A percentile compares a stretch with the other conserved stretches of the same genome.
Evolutionary conservation across 2,329 filamentous ascomycete genomes (phyloP).

Genomic region (Teratosphaeria destructans): DNA sequence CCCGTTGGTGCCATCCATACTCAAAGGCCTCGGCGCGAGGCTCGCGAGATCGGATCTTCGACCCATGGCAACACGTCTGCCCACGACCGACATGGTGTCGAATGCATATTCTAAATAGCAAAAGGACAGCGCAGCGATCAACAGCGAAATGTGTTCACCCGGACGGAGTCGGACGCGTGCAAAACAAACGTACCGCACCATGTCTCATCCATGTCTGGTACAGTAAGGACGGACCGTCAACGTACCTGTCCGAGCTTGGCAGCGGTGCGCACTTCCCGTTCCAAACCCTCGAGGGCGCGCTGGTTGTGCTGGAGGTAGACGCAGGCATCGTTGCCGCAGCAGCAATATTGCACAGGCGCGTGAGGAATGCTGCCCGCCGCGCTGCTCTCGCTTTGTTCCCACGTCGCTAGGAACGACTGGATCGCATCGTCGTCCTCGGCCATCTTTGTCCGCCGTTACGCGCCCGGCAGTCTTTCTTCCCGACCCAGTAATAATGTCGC

Average conservation of each 20-base stretch:
- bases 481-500: not conserved
- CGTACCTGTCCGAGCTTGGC: conserved; percentile 87
- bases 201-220: not conserved
- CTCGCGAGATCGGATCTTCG: conserved; percentile 3
- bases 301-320: conserved; percentile 72
- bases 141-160: not conserved
- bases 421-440: conserved; percentile 4
- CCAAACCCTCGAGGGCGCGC: conserved; percentile 65
- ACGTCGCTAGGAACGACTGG: conserved; percentile 8
- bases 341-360: conserved; percentile 46
- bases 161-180: not conserved
- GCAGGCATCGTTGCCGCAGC: conserved; percentile 74
- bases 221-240: conserved; percentile 17
- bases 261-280: conserved; percentile 78
- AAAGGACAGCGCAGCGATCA: not conserved
- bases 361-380: conserved; percentile 4
- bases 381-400: conserved; percentile 4
- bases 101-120: not conserved
- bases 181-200: not conserved
- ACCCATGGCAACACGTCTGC: not conserved
- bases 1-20: conserved; percentile 38
- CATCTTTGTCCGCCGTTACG: conserved; percentile 1
- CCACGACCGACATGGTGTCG: not conserved
- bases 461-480: not conserved
- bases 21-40: conserved; percentile 2